Base-by-base conservation (phyloP, 2,329 filamentous ascomycete genomes). In the Nemania abortiva region DNA sequence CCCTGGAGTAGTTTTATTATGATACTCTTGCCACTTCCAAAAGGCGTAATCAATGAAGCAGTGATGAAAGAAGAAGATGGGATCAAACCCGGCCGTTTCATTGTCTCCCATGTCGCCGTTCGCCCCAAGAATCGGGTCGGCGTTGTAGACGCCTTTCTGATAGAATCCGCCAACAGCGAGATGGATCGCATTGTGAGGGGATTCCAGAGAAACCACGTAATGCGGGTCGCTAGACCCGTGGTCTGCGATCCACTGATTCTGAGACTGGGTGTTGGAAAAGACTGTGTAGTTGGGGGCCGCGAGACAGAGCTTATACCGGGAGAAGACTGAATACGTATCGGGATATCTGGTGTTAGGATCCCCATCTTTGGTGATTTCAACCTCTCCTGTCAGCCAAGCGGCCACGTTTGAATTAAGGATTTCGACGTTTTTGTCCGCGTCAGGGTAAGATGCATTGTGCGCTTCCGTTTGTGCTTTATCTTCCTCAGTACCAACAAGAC, bases 31-130 rank as follows among this genome's bases (percentile, higher is more conserved):
- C 53, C 53, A 55, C 53, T 55, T 55, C 53, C 53, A 55, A n/a
- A 55, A 59, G 3, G 49, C 22, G 11, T 49, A 47, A n/a, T 63
- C 60, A 29, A 63, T 49, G 50, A 63, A 63, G 27, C 50, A 55
- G 39, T 63, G 60, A 50, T 63, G 60, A 50, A 63, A 63, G 50
- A 29, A 63, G 50, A 63, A 63, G n/a, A 63, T 63, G 22, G 60
- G 60, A 18, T 63, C 60, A 13, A 63, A 63, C 15, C 34, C 22
- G 2, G 60, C 60, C 9, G 60, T 63, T 18, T 63, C 60, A 13
- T 63, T 63, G 22, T 55, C 60, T n/a, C 60, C 60, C 60, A 62
- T 62, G 18, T 62, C 59, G 18, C 59, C 59, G 22, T 62, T 62
- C 3, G 59, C 59, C 7, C 49, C 59, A 20, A 53, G 5, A 11